Conservation (phyloP, 139 green algal genomes). For the Astrephomene gubernaculifera region DNA sequence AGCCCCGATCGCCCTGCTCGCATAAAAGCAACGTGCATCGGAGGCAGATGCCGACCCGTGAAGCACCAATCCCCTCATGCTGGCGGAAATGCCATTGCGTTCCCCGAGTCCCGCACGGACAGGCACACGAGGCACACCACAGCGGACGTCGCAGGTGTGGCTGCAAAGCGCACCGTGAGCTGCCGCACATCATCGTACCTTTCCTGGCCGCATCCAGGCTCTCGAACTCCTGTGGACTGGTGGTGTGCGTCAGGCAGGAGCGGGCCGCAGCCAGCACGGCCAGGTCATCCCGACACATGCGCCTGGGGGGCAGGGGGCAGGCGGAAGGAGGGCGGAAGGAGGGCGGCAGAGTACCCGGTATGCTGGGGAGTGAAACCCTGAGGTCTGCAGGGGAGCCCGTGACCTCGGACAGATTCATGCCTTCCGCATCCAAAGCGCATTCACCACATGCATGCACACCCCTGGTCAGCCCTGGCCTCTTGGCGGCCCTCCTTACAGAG, state of each 20-base stretch:
- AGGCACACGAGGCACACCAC: not conserved
- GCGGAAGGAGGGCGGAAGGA: not conserved
- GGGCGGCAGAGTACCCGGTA: no score
- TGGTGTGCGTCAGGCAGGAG: not conserved
- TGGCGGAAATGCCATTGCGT: not conserved
- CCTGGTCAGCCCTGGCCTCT: no score
- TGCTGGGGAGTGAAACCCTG: no score
- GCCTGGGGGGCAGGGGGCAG: not conserved
- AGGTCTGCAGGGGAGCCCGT: no score
- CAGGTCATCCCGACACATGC: conserved; percentile 28
- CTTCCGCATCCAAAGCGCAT: no score
- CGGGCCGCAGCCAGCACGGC: not conserved
- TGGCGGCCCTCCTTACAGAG: no score
- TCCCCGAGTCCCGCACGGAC: not conserved
- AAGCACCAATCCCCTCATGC: not conserved
- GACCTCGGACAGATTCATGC: no score
- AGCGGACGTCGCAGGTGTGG: no score
- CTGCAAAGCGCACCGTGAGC: not conserved
- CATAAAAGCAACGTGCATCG: not conserved
- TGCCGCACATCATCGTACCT: not conserved
- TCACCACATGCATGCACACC: no score
- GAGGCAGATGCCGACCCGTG: not conserved
- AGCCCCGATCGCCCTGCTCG: no score
- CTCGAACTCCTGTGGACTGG: not conserved
- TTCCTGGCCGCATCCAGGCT: not conserved